phyloP scores from a whole-genome alignment of 1,284 basidiomycete genomes.

The Trametes versicolor region DNA sequence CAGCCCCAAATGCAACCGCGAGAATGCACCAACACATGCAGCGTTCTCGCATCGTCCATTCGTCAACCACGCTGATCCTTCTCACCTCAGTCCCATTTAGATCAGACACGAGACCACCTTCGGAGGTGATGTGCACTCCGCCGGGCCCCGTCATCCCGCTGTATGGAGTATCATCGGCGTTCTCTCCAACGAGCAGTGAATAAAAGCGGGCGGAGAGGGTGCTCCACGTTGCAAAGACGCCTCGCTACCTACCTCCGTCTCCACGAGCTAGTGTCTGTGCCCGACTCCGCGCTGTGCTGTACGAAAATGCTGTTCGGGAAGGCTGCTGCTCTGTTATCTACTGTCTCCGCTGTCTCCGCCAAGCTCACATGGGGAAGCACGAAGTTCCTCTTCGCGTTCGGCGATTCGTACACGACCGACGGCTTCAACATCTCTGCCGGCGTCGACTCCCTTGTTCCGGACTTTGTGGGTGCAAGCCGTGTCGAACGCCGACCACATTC shows the following conservation, averaged over 20 bases:
- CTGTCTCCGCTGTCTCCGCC: constrained; percentile 33
- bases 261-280: constrained; percentile 9
- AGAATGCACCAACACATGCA: constrained; percentile 15
- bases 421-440: constrained; percentile 71
- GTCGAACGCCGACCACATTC: constrained; percentile 21
- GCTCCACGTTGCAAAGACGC: constrained; percentile 2
- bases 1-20: constrained; percentile 11
- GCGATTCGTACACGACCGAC: constrained; percentile 62
- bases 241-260: constrained; percentile 6
- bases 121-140: constrained; percentile 12
- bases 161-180: constrained; percentile 25
- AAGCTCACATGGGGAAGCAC: constrained; percentile 47
- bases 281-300: constrained; percentile 23
- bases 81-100: constrained; percentile 10
- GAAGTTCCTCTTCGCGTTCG: constrained; percentile 61
- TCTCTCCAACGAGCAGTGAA: neutral
- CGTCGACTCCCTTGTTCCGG: constrained; percentile 61
- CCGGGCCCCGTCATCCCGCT: constrained; percentile 21
- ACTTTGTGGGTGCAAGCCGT: constrained; percentile 53
- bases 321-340: constrained; percentile 27
- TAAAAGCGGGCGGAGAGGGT: constrained; percentile 17
- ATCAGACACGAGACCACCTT: constrained; percentile 24
- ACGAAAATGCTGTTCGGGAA: constrained; percentile 32
- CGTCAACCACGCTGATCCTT: constrained; percentile 4
- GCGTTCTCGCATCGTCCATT: neutral